Conservation (phyloP, 441 rosid genomes). For the Populus tomentosa region DNA sequence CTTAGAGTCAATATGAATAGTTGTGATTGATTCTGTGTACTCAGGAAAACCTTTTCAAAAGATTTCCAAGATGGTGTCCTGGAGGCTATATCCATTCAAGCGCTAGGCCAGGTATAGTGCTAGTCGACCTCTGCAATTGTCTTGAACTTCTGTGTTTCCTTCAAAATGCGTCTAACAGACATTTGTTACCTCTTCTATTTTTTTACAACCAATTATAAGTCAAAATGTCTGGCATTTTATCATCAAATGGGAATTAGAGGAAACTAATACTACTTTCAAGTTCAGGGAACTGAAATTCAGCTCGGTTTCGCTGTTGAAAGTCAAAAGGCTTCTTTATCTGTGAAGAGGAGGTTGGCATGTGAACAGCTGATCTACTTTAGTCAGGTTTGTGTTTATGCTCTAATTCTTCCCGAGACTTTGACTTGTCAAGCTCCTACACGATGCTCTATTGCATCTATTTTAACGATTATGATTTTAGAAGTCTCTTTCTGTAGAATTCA, state of each 20-base stretch:
- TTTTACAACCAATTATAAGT: neutral
- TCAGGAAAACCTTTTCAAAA: constrained; percentile 55
- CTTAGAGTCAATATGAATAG: neutral
- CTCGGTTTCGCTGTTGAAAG: constrained; percentile 88
- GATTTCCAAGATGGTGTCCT: constrained; percentile 72
- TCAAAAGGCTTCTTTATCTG: constrained; percentile 74
- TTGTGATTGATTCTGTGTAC: constrained; percentile 5
- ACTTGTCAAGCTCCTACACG: neutral
- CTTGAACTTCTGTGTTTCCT: neutral
- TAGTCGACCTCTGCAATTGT: neutral
- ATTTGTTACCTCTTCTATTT: neutral
- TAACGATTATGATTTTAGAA: too few relatives aligned
- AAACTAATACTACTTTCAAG: constrained; percentile 6
- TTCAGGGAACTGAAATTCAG: constrained; percentile 92
- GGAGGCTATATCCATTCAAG: constrained; percentile 71
- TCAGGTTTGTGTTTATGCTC: constrained; percentile 43
- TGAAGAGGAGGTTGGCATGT: constrained; percentile 92
- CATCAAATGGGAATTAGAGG: neutral
- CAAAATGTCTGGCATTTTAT: neutral
- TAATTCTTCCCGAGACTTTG: neutral
- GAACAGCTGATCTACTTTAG: constrained; percentile 73
- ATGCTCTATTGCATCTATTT: too few relatives aligned
- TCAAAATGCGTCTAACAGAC: neutral
- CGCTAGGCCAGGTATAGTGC: constrained; percentile 71
- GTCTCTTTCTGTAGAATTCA: too few relatives aligned